phyloP scores from a whole-genome alignment of 208 protist genomes.

The Crithidia fasciculata region DNA sequence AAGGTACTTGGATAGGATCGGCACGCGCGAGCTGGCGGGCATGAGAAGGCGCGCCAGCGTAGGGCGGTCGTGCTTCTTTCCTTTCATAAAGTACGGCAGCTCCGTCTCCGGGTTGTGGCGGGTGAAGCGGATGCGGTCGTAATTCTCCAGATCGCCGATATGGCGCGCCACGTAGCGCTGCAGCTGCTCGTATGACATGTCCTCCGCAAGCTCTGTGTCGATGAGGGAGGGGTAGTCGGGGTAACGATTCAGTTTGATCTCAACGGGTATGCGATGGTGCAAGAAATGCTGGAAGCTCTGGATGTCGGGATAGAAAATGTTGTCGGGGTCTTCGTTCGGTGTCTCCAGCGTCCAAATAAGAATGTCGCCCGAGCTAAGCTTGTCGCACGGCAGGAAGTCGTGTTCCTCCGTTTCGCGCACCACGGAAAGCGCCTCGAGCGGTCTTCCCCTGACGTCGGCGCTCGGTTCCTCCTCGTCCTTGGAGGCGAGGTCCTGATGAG shows the following conservation, averaged over 20 bases:
- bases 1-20: slow-evolving; percentile 57
- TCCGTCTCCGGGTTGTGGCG: slow-evolving; percentile 87
- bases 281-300: slow-evolving; percentile 86
- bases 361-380: slow-evolving; percentile 71
- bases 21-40: slow-evolving; percentile 51
- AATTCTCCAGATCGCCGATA: slow-evolving; percentile 69
- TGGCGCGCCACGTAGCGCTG: slow-evolving; percentile 82
- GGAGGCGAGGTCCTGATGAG: slow-evolving; percentile 24
- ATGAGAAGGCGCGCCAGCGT: slow-evolving; percentile 77
- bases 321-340: slow-evolving; percentile 45
- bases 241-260: slow-evolving; percentile 73
- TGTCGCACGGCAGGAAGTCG: slow-evolving; percentile 47
- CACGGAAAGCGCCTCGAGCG: slow-evolving; percentile 37
- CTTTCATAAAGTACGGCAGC: slow-evolving; percentile 90
- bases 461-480: slow-evolving; percentile 25
- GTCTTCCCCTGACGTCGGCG: slow-evolving; percentile 17
- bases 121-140: slow-evolving; percentile 88
- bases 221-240: slow-evolving; percentile 75
- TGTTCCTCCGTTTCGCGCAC: slow-evolving; percentile 58
- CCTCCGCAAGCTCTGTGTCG: slow-evolving; percentile 68
- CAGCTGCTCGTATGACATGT: slow-evolving; percentile 91
- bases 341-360: slow-evolving; percentile 62
- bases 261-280: slow-evolving; percentile 64
- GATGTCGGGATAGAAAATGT: slow-evolving; percentile 85
- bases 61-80: slow-evolving; percentile 67